A percentile compares a stretch with the other conserved stretches of the same genome.
These are phyloP conservation scores for Musa itinerans DNA, from an alignment of 176 grass and related monocot genomes.

Conservation along the genomic window DNA sequence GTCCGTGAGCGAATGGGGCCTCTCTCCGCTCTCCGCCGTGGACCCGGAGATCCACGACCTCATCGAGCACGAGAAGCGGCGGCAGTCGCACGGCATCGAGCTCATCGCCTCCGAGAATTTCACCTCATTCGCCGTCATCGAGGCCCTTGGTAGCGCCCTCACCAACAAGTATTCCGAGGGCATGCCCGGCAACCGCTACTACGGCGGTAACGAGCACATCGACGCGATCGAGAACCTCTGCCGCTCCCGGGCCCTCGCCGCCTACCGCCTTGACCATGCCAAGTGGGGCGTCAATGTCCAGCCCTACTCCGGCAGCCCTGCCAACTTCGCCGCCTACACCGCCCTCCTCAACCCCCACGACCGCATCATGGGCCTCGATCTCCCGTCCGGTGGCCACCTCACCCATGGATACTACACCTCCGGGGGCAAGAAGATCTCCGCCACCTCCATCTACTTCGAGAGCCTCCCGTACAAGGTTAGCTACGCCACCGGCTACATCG, in stretches of 20 bases:
- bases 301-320: slow-evolving; percentile 96
- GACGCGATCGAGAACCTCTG: slow-evolving; percentile 93
- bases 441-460: slow-evolving; percentile 98
- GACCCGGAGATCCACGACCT: slow-evolving; percentile 68
- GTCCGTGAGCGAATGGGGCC: slow-evolving; percentile 56
- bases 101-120: slow-evolving; percentile 99
- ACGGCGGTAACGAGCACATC: slow-evolving; percentile 93
- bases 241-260: slow-evolving; percentile 62
- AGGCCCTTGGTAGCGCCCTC: slow-evolving; percentile 78
- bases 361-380: slow-evolving; percentile 97
- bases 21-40: slow-evolving; percentile 38
- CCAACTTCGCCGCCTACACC: slow-evolving; percentile 98
- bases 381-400: slow-evolving; percentile 81
- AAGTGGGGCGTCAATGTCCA: slow-evolving; percentile 97
- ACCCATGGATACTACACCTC: slow-evolving; percentile 96
- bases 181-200: slow-evolving; percentile 83
- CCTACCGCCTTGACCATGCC: slow-evolving; percentile 54
- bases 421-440: slow-evolving; percentile 93
- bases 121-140: slow-evolving; percentile 95
- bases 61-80: slow-evolving; percentile 87
- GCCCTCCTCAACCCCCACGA: slow-evolving; percentile 91
- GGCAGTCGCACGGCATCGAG: slow-evolving; percentile 90
- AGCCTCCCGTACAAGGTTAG: slow-evolving; percentile 92
- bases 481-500: slow-evolving; percentile 49
- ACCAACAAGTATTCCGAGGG: slow-evolving; percentile 99